phyloP scores from a whole-genome alignment of 228 moss, liverwort and hornwort species.

The Sphagnum fallax region DNA sequence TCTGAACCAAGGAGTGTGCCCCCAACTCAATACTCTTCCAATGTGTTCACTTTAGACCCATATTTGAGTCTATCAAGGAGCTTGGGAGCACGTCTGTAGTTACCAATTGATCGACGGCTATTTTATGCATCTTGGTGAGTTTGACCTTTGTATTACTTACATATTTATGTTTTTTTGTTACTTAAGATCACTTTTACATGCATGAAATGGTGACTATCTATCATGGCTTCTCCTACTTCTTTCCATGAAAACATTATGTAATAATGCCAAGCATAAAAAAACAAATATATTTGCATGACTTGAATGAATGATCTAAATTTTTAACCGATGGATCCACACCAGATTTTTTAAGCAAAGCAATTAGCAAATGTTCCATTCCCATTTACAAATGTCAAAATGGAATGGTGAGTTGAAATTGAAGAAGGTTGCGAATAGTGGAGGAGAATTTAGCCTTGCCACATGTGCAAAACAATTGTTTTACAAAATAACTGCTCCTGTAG shows the following conservation, averaged over 20 bases:
- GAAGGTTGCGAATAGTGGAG: conserved; percentile 58
- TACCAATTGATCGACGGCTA: conserved; percentile 79
- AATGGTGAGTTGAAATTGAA: conserved; percentile 52
- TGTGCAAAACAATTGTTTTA: conserved; percentile 78
- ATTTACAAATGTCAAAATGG: conserved; percentile 67
- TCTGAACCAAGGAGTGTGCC: no score
- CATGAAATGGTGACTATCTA: not conserved
- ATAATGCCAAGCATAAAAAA: no score
- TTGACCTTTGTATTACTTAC: not conserved
- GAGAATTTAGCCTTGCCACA: conserved; percentile 70
- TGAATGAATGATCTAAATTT: no score
- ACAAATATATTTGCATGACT: no score
- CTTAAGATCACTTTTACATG: not conserved
- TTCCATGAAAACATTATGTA: no score
- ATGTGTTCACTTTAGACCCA: no score
- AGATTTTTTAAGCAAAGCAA: conserved; percentile 29
- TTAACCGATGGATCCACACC: conserved; percentile 42
- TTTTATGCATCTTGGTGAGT: conserved; percentile 79
- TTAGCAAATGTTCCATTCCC: conserved; percentile 57
- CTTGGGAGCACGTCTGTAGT: conserved; percentile 2
- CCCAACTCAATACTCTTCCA: no score
- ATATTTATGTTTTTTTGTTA: not conserved
- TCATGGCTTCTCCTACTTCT: no score
- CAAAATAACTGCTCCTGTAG: conserved; percentile 65
- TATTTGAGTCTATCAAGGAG: no score